Percentiles rank a stretch among this genome's conserved stretches.
Evolutionary conservation across 1,284 basidiomycete species (phyloP).

Genomic region (Sporisorium sorghi): DNA sequence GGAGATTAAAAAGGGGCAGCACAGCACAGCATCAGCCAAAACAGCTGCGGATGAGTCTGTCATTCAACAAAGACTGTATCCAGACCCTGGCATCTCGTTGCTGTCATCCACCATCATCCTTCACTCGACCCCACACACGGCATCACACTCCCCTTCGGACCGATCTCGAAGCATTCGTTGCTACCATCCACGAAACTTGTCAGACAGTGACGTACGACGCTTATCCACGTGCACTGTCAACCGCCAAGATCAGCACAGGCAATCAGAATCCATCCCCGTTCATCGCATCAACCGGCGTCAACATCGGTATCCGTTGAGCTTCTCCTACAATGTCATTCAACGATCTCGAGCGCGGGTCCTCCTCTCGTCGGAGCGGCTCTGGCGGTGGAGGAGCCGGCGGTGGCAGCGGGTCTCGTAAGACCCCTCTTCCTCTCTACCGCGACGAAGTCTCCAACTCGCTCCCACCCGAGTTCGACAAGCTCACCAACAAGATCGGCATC

Average conservation of each 20-base stretch:
- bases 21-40: neutral
- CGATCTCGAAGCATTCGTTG: neutral
- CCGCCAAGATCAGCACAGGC: neutral
- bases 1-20: conserved; percentile 12
- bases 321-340: conserved; percentile 71
- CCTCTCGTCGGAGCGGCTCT: conserved; percentile 20
- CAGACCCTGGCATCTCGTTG: conserved; percentile 7
- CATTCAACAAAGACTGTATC: conserved; percentile 34
- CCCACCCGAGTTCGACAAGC: conserved; percentile 74
- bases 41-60: conserved; percentile 40
- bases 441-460: conserved; percentile 29
- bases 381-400: conserved; percentile 18
- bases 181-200: neutral
- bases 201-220: neutral
- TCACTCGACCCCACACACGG: too few species aligned
- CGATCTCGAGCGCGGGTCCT: conserved; percentile 71
- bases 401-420: conserved; percentile 33
- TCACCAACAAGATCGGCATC: conserved; percentile 87
- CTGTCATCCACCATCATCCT: conserved; percentile 7
- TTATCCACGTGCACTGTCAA: neutral
- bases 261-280: neutral
- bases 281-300: neutral
- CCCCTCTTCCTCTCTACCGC: conserved; percentile 49
- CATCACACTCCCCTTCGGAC: neutral
- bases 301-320: neutral